Evolutionary conservation across 495 filamentous ascomycete species (phyloP), one percentile per base, ranked within the genome.

Genomic region (Aspergillus wentii): DNA sequence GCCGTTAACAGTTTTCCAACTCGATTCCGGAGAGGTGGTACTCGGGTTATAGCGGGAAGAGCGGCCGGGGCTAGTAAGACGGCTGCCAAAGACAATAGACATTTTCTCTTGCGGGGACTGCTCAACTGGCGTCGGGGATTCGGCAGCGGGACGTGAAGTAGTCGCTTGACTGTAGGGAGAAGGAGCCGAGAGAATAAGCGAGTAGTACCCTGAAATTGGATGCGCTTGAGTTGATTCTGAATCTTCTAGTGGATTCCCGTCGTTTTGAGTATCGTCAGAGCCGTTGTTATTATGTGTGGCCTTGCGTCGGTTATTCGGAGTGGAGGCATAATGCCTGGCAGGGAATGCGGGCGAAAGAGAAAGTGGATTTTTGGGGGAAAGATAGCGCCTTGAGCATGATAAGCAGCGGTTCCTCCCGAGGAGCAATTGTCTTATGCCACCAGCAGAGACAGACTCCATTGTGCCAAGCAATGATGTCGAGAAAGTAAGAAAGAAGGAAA

Each of bases 31-130:
- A 4, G 60, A 50, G 64, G 75, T 42, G 19, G 59, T 49, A 29
- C 69, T 62, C 42, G 74, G 63, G 52, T 78, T 51, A 43, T 78
- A 74, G 48, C 85, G 66, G 48, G 76, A 60, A 48, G 76, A 63
- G 44, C 83, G 71, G 52, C 77, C 76, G 44, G 85, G 76, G 36
- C 82, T 85, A 28, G 82, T 81, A 43, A 91, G 72, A 21, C 75
- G 79, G 15, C 81, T 81, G 20, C 85, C 84, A 57, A 95, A 94
- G 41, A 92, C 69, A 56, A 90, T 75, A 39, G 79, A 61, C 46
- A 80, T 72, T 61, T 71, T 72, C 61, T 79, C 60, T 58, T 68
- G 52, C 45, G 68, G 57, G 41, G 62, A 61, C 48, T 68, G 52
- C 5, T 52, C 50, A 31, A 57, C 40, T 3, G 41, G 28, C 10